Base-by-base conservation (phyloP, 140 eudicot species). In the Erigeron philadelphicus region DNA sequence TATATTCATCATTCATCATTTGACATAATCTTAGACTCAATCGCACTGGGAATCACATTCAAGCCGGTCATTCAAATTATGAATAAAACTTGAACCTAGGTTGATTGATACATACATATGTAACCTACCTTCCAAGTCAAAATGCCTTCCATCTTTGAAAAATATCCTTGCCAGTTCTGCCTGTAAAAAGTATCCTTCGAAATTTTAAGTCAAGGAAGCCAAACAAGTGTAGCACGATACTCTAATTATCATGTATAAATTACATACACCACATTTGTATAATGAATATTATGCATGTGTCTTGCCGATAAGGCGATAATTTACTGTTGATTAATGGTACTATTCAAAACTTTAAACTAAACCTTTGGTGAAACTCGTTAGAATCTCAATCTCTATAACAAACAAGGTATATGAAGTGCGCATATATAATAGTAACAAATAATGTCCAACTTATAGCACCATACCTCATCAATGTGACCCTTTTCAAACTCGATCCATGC, bases 401-500 rank as follows among this genome's bases (percentile, higher is more conserved):
- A 23, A 58, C 10, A 11, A 58, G 64, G 64, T 58, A 41, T 35
- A 61, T 40, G 21, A 2, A 4, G 48, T 35, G 66, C 47, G 31
- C 35, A 23, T 55, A 12, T 45, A 58, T 66, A 44, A 21, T 47
- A 71, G 9, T 31, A 64, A 57, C 18, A 23, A 44, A 64, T 55
- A 5, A 25, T 71, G 46, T 40, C 31, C 56, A 70, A 55, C 49
- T 54, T 23, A 56, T 19, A 31, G 38, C 5, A 31, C 63, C 7
- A 73, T 91, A 92, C 98, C 98, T 93, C 98, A 63, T 85, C 72
- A 71, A 93, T 89, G 61, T 70, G 89, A 62, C 98, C 98, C 78
- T 82, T 85, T 62, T 93, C 98, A 81, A 93, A 93, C 68, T 93
- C 96, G 38, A 82, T 72, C 98, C 98, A 93, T 6, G 95, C 88